Evolutionary conservation across 371 early-diverging fungal species (phyloP), one percentile per base, ranked within the genome.

Genomic region (Mucor racemosus): DNA sequence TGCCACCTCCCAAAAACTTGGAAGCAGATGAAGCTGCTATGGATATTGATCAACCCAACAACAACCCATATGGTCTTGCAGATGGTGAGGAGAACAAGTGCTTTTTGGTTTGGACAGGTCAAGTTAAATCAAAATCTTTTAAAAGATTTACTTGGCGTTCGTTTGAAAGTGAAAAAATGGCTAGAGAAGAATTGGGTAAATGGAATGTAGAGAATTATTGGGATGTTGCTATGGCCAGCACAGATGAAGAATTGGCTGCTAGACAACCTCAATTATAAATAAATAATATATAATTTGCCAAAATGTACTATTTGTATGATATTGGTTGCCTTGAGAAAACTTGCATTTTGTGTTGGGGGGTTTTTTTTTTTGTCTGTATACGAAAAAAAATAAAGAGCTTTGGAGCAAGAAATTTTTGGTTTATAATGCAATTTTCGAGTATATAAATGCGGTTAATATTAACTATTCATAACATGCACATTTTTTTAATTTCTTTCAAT

Each of bases 21-120:
- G 60, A 64, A n/a, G 67, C 54, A 15, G 77, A 69, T 14, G 78
- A 76, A 7, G 77, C 73, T 5, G 75, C 65, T 17, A 76, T 75
- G 74, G 85, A 68, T 7, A 71, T 77, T 0, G 81, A 77, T 35
- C 69, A 59, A 21, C 59, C 67, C 26, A 26, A 26, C 3, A 26
- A 26, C 13, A 56, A 41, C 9, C 56, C 60, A 6, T 46, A 62
- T 35, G 72, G 64, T 13, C 46, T 68, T 14, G 42, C 60, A 5
- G 76, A 76, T 7, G 79, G 80, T 5, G 79, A 80, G 17, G 86
- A 87, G 38, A 96, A 97, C 76, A 84, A 85, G 58, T 99, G 99
- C 74, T 76, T 82, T 31, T 66, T 97, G 48, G 91, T 97, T 0
- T 98, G 98, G 99, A 95, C 96, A 71, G 99, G 99, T 15, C 86